phyloP scores from a whole-genome alignment of 1,284 basidiomycete genomes.

The Leccinum subrobustum region DNA sequence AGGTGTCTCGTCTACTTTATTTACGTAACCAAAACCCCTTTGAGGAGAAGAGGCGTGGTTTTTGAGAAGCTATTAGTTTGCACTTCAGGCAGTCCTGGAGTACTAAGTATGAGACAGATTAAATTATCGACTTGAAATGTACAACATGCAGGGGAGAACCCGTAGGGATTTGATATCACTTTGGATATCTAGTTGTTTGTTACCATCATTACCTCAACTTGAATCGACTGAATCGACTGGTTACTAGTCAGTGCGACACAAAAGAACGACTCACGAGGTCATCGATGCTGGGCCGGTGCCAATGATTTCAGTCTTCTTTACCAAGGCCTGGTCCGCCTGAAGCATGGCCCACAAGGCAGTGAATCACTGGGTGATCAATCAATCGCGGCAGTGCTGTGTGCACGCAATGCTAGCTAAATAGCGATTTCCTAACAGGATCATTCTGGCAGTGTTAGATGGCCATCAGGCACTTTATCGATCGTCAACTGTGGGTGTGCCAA shows the following conservation, averaged over 20 bases:
- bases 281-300: neutral
- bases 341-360: neutral
- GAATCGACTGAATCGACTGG: neutral
- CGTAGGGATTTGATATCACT: neutral
- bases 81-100: neutral
- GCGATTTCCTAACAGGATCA: neutral
- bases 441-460: neutral
- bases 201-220: no score
- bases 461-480: neutral
- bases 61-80: neutral
- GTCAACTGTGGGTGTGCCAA: neutral
- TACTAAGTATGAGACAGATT: neutral
- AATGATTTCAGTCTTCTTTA: neutral
- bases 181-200: neutral
- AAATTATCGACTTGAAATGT: neutral
- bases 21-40: neutral
- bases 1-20: constrained; percentile 11
- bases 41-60: neutral
- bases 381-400: neutral
- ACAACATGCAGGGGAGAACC: neutral
- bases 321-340: neutral
- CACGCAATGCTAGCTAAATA: neutral
- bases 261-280: no score
- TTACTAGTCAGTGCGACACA: neutral
- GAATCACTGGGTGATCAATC: neutral